Percentiles rank a stretch among this genome's conserved stretches.
Conservation (phyloP, 805 yeast genomes). For the Zygosaccharomyces siamensis region DNA sequence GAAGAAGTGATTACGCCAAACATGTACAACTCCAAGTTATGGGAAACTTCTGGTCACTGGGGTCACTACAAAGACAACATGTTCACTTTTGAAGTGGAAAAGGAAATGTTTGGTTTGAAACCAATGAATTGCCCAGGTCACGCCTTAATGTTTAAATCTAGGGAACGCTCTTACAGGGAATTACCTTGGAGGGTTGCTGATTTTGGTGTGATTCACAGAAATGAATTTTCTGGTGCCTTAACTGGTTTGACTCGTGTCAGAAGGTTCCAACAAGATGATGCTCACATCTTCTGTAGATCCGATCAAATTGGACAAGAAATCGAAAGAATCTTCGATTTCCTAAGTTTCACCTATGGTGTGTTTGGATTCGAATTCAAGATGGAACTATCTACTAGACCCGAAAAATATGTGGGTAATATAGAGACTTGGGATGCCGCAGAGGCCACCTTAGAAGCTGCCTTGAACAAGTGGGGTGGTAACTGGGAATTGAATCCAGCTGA, state of each 20-base stretch:
- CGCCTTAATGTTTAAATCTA: constrained; percentile 83
- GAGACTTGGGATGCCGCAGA: constrained; percentile 95
- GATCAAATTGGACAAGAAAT: constrained; percentile 89
- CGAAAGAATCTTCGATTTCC: constrained; percentile 76
- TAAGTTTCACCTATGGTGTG: constrained; percentile 78
- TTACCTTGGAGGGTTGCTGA: constrained; percentile 99
- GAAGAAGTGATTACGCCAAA: constrained; percentile 99
- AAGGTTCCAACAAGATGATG: constrained; percentile 99
- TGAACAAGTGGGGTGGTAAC: constrained; percentile 77
- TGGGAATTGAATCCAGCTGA: constrained; percentile 97
- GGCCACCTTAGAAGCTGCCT: constrained; percentile 71
- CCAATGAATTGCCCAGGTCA: constrained; percentile 95
- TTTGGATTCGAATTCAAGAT: constrained; percentile 94
- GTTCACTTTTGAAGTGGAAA: constrained; percentile 95
- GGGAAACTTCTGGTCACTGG: constrained; percentile 99
- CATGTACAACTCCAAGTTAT: constrained; percentile 93
- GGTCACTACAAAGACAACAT: constrained; percentile 94
- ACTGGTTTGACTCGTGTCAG: constrained; percentile 95
- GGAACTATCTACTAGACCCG: constrained; percentile 97
- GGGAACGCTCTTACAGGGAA: constrained; percentile 95
- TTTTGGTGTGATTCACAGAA: constrained; percentile 95
- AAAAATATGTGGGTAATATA: constrained; percentile 88
- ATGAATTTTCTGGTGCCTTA: constrained; percentile 92
- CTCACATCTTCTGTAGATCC: constrained; percentile 92
- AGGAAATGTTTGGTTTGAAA: constrained; percentile 89